A percentile compares a stretch with the other conserved stretches of the same genome.
Evolutionary conservation across 441 rosid species (phyloP).

Genomic region (Erodium texanum): DNA sequence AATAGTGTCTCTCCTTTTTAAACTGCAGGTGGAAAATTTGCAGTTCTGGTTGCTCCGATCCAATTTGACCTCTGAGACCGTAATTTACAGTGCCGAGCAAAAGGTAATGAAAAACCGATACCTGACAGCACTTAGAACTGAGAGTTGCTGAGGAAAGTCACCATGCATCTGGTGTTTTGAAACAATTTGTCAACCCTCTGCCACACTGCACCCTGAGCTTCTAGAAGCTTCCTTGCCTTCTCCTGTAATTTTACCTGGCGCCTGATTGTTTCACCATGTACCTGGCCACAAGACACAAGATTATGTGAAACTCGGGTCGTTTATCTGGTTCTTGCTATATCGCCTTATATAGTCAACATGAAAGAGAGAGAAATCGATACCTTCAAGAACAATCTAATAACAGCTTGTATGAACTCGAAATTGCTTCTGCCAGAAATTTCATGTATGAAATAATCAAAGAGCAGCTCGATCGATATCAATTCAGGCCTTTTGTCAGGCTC

Average conservation of each 20-base stretch:
- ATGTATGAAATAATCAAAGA: constrained; percentile 65
- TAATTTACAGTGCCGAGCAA: too few species aligned
- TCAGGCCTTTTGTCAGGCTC: constrained; percentile 57
- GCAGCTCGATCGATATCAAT: constrained; percentile 48
- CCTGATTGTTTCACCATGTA: constrained; percentile 80
- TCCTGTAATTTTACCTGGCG: constrained; percentile 54
- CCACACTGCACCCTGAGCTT: constrained; percentile 65
- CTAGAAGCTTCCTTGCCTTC: constrained; percentile 62
- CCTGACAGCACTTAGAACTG: constrained; percentile 38
- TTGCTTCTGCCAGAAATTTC: constrained; percentile 62
- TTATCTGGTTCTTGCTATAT: background rate
- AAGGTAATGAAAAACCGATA: too few species aligned
- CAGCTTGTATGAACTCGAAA: constrained; percentile 89
- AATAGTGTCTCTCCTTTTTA: too few species aligned
- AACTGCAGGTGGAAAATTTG: too few species aligned
- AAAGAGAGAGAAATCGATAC: constrained; percentile 29
- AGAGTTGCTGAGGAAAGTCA: constrained; percentile 83
- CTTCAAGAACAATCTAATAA: constrained; percentile 79
- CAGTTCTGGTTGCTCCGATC: too few species aligned
- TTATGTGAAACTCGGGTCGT: too few species aligned
- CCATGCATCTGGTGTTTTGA: constrained; percentile 81
- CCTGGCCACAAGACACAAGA: constrained; percentile 49
- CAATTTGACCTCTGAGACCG: too few species aligned
- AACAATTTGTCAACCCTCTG: constrained; percentile 72
- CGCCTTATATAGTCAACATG: background rate